Evolutionary conservation across 2,329 filamentous ascomycete genomes (phyloP), one percentile per base, ranked within the genome.

Genomic region (Exutisphaerella laricina): DNA sequence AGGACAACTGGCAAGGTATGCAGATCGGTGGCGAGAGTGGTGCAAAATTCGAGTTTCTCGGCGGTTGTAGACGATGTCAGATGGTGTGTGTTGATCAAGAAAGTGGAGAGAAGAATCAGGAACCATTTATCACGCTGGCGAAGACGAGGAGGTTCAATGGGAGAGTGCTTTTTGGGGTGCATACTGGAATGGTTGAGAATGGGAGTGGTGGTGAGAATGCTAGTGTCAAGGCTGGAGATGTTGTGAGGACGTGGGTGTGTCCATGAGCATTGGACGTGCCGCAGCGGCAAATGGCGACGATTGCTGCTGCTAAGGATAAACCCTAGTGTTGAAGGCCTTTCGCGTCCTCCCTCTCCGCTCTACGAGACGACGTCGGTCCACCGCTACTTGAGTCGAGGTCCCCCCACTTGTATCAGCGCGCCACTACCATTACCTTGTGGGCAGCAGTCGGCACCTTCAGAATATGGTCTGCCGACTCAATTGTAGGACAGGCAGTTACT

Each of bases 51-150:
- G 73, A 84, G 48, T 78, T 94, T 57, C 68, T 97, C 4, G 90
- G 89, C 0, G 78, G 85, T 3, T 98, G 92, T 58, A 78, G 88
- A 47, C 73, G 92, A 46, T 98, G 92, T 56, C 88, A 95, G 63
- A 97, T 98, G 89, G 84, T 98, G 7, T 96, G 90, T 61, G 79
- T 97, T 33, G 82, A 98, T 58, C 92, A 96, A 63, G 71, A 80
- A 34, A 95, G 84, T 9, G 88, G 81, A 0, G 74, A 80, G 50
- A 85, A 80, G 62, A 79, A 81, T 50, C 80, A 88, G 50, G 92
- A 97, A 63, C 92, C 92, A 0, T 94, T 92, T 59, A 78, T 85
- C 3, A 96, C 88, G 1, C 68, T 98, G 45, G 83, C 85, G 1
- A 95, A 94, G 70, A 94, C 87, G 8, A 78, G 92, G 54, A 78